phyloP scores from a whole-genome alignment of 1,284 basidiomycete species.

The Cutaneotrichosporon spelunceum region DNA sequence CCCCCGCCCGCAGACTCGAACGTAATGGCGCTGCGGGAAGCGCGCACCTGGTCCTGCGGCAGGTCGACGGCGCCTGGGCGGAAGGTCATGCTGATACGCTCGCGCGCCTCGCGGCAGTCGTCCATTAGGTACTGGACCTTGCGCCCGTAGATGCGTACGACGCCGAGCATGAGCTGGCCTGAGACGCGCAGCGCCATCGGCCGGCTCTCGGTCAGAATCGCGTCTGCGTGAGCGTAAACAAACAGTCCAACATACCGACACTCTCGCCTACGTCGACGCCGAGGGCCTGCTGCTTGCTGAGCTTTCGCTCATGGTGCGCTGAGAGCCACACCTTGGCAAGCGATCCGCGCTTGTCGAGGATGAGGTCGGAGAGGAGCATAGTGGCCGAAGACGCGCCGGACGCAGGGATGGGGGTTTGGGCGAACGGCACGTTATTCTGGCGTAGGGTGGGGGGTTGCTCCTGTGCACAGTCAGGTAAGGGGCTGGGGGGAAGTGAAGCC shows the following conservation, averaged over 20 bases:
- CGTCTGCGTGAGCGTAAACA: constrained; percentile 56
- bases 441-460: neutral
- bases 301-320: constrained; percentile 95
- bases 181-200: constrained; percentile 87
- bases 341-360: constrained; percentile 87
- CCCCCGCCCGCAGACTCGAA: constrained; percentile 27
- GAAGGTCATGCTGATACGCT: constrained; percentile 95
- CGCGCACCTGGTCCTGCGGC: constrained; percentile 86
- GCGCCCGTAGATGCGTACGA: constrained; percentile 93
- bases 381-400: neutral
- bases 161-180: constrained; percentile 90
- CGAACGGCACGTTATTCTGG: neutral
- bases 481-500: neutral
- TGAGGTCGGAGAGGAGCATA: constrained; percentile 87
- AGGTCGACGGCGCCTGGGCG: constrained; percentile 89
- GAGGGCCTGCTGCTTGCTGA: constrained; percentile 89
- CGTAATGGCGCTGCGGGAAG: constrained; percentile 66
- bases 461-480: neutral
- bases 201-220: constrained; percentile 78
- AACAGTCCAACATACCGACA: constrained; percentile 63
- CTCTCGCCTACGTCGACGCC: constrained; percentile 92
- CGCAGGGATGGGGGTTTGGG: neutral
- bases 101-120: constrained; percentile 92
- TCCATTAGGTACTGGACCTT: constrained; percentile 97
- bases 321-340: constrained; percentile 97